Base-by-base conservation (phyloP, 495 filamentous ascomycete genomes). In the Neurospora sp. region DNA sequence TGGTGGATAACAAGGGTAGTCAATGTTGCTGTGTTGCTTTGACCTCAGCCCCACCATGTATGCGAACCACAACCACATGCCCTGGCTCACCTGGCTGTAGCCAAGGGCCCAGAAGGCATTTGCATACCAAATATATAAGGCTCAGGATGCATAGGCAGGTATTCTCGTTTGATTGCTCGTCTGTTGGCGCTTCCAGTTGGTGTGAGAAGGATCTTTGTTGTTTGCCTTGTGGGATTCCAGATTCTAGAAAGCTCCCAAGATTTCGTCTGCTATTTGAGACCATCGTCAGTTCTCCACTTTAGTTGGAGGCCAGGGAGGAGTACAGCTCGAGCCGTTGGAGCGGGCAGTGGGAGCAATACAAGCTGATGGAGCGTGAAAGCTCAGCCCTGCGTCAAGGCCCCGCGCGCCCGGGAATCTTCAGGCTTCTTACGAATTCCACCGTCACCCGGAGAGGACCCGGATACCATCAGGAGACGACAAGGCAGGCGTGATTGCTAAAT, bases 381-480 rank as follows among this genome's bases (percentile, higher is more conserved):
- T 74, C 73, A 74, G 73, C 73, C 73, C 73, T 74, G 70, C 38
- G 73, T 70, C 72, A 39, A 48, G 43, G 54, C 54, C 54, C 54
- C 54, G 54, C 70, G 62, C 54, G 24, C 48, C n/a, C n/a, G 54
- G 28, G 74, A 70, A 81, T 82, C 81, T 82, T 80, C 77, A 73
- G 72, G 76, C 77, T 82, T 82, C 81, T 80, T 72, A 77, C 74
- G 77, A 76, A 76, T 82, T 82, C 81, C 77, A 81, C 76, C 76
- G 71, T 71, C 43, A 76, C 78, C 74, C 76, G 21, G 21, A 48
- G 21, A 4, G 45, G 45, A 48, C n/a, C n/a, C 45, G 45, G 45
- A 9, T n/a, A 48, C 43, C 21, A 59, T 31, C 5, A 31, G 31
- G 59, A 66, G 70, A 70, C 69, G 73, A 73, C 72, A 70, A 73